Evolutionary conservation across 345 rosid genomes (phyloP), one percentile per base, ranked within the genome.

Genomic region (Ceriops zippeliana): DNA sequence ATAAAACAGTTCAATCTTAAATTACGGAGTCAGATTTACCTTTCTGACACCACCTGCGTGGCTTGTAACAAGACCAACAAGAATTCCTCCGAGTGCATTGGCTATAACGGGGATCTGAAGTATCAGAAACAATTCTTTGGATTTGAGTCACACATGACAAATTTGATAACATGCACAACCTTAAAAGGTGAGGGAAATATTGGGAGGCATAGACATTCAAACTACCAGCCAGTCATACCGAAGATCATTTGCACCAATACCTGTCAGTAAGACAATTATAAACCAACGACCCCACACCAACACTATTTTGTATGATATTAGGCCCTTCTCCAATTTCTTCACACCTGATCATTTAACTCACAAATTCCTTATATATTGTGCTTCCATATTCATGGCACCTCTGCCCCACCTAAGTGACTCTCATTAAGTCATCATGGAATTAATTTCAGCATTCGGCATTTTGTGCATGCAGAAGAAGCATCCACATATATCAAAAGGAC

Each of bases 11-110:
- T 64, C 28, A 6, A 66, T 38, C 19, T 7, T 17, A 26, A 54
- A 67, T 24, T 9, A 63, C 20, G 28, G n/a, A 11, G 47, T 34
- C 27, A 42, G 20, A 17, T 70, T 67, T 84, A 86, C 99, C 99
- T 95, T 95, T 80, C 93, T 85, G 70, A 95, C 97, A 38, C 99
- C 99, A 76, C 99, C 98, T 6, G 98, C 99, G 62, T 84, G 76
- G 84, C 92, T 91, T 69, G 99, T 95, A 47, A 95, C 88, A 24
- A 95, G 83, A 64, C 99, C 99, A 68, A 95, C 99, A 51, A 95
- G 98, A 73, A 95, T 95, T 47, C 99, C 99, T 51, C 98, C 96
- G 37, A 95, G 83, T 3, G 99, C 89, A 82, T 95, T 95, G 63
- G 78, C 71, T 67, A 87, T 60, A 65, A 95, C 88, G 13, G 98